A percentile compares a stretch with the other conserved stretches of the same genome.
phyloP scores from a whole-genome alignment of 768 basidiomycete genomes.

The Nidularia sp. region DNA sequence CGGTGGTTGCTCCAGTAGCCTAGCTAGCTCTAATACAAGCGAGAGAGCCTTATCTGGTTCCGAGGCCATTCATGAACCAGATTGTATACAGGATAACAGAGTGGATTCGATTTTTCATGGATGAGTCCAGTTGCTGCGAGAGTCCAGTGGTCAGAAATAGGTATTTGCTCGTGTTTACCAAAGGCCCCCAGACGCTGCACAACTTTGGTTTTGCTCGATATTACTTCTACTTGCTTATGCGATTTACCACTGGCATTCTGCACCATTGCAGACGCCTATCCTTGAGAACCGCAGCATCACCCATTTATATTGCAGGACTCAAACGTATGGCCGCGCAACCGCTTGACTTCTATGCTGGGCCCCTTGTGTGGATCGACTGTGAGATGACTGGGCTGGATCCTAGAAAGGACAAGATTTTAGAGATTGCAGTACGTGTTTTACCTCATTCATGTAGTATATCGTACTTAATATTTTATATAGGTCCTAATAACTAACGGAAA shows the following conservation, averaged over 20 bases:
- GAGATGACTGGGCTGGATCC: slow-evolving; percentile 82
- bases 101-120: too few relatives aligned
- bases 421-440: slow-evolving; percentile 59
- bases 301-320: slow-evolving; percentile 1
- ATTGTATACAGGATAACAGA: too few relatives aligned
- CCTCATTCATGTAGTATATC: neutral
- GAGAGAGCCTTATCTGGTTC: too few relatives aligned
- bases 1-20: slow-evolving; percentile 19
- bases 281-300: neutral
- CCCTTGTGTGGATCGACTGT: slow-evolving; percentile 82
- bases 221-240: neutral
- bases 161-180: neutral
- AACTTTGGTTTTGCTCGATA: neutral
- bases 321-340: slow-evolving; percentile 13
- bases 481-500: slow-evolving; percentile 88
- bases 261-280: slow-evolving; percentile 1
- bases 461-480: slow-evolving; percentile 23
- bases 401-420: slow-evolving; percentile 66
- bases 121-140: too few relatives aligned
- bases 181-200: neutral
- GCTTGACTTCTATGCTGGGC: slow-evolving; percentile 50
- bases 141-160: neutral
- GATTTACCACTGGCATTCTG: slow-evolving; percentile 2
- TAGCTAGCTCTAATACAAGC: slow-evolving; percentile 9
- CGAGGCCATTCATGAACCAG: too few relatives aligned